Base-by-base conservation (phyloP, 495 filamentous ascomycete genomes). In the Tuber calosporum region DNA sequence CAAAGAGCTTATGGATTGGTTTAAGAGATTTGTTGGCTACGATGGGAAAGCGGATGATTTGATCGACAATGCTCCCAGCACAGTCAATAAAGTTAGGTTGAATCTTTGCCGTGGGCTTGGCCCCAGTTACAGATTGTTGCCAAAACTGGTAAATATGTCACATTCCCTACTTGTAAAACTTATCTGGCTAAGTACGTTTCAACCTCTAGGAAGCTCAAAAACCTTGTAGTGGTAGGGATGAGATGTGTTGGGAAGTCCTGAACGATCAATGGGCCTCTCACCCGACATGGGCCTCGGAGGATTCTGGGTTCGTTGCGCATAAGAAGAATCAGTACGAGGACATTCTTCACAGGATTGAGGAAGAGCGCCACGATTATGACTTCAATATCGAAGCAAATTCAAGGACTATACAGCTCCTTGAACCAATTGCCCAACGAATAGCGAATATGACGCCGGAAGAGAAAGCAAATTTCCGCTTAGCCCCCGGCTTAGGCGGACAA, bases 231-330 rank as follows among this genome's bases (percentile, higher is more conserved):
- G 96, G 96, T 26, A 90, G 96, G 48, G 96, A 99, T 81, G 92
- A 95, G 82, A 89, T 98, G 76, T 99, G 96, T 82, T 87, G 90
- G 72, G 86, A 88, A 66, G 95, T 98, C 1, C 86, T 99, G 66
- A 99, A 99, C 73, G 95, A 99, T 79, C 92, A 96, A 75, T 99
- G 96, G 96, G 95, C 94, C 2, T 97, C 94, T 67, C 95, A 98
- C 83, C 96, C 96, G 1, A 99, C 96, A 4, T 99, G 96, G 96
- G 96, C 94, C 1, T 97, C 94, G 1, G 96, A 99, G 83, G 96
- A 99, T 80, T 96, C 93, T 41, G 96, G 96, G 2, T 99, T 99
- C 78, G 93, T 99, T 72, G 96, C 95, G 3, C 96, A 99, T 84
- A 87, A 94, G 62, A 99, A 99, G 87, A 99, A 98, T 79, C 86